phyloP scores from a whole-genome alignment of 257 asterid species.

The Cordia subcordata region DNA sequence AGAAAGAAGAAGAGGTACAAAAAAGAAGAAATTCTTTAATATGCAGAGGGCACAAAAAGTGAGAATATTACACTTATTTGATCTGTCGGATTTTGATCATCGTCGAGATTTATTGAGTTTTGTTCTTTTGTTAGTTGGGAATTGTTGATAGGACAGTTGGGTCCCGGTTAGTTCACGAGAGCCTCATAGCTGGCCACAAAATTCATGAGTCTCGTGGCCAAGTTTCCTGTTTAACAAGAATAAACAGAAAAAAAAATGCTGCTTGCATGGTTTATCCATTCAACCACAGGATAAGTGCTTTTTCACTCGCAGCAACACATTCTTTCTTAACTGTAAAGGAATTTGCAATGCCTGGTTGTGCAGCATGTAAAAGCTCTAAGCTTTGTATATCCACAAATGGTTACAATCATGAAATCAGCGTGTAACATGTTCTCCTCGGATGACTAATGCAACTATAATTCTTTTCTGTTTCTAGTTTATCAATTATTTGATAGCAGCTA shows the following conservation, averaged over 20 bases:
- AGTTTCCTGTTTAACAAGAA: background rate
- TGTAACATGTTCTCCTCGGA: background rate
- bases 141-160: background rate
- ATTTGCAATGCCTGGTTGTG: background rate
- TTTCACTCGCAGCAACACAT: background rate
- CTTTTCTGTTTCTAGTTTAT: background rate
- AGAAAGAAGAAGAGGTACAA: background rate
- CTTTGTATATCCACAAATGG: background rate
- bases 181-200: background rate
- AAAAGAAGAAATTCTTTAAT: background rate
- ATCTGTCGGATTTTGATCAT: background rate
- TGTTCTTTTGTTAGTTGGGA: background rate
- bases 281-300: background rate
- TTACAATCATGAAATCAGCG: background rate
- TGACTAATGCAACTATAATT: background rate
- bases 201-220: background rate
- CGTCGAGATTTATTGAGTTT: too few relatives aligned
- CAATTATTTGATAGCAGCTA: too few relatives aligned
- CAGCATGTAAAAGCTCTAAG: background rate
- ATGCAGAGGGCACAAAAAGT: too few relatives aligned
- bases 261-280: background rate
- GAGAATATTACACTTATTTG: background rate
- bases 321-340: constrained; percentile 5
- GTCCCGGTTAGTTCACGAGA: background rate
- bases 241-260: background rate